Base-by-base conservation (phyloP, 306 rosid genomes). In the Erythrophleum fordii region DNA sequence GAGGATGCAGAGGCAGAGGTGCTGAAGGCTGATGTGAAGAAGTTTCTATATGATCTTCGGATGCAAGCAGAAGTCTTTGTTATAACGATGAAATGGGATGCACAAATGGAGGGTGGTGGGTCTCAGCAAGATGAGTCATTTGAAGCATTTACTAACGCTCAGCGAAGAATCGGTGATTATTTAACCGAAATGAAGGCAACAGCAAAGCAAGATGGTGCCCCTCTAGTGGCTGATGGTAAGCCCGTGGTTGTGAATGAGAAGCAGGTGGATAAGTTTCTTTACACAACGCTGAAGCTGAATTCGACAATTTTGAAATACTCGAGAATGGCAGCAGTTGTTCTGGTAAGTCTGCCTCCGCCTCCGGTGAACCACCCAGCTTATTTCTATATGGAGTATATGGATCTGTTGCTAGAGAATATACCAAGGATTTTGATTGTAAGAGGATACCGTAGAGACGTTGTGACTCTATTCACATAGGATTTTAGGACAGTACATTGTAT, bases 31-130 rank as follows among this genome's bases (percentile, higher is more conserved):
- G 99, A 96, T 45, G 98, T 96, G 55, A 96, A 93, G 82, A 96
- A 96, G 86, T 96, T 96, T 84, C 82, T 96, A 18, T 96, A 96
- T 23, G 99, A 96, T 87, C 98, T 96, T 76, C 88, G 99, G 67
- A 93, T 96, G 99, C 99, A 96, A 73, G 98, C 99, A 1, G 99
- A 96, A 85, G 99, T 96, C 76, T 84, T 96, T 71, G 99, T 96
- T 35, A 72, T 96, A 79, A 89, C 97, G 11, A 86, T 92, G 90
- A 95, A 90, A 83, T 93, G 99, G 99, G 97, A 90, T 64, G 78
- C 80, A 26, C 92, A 89, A 79, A 78, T 42, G 51, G 98, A 96
- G 20, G 80, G 88, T 2, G 93, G 85, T 2, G 93, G 85, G 46
- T 64, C 92, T 74, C 97, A 86, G 31, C 93, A 75, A 83, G 99